These are phyloP conservation scores for Rhizopogon sp. DNA, from an alignment of 768 basidiomycete genomes.

Conservation along the genomic window DNA sequence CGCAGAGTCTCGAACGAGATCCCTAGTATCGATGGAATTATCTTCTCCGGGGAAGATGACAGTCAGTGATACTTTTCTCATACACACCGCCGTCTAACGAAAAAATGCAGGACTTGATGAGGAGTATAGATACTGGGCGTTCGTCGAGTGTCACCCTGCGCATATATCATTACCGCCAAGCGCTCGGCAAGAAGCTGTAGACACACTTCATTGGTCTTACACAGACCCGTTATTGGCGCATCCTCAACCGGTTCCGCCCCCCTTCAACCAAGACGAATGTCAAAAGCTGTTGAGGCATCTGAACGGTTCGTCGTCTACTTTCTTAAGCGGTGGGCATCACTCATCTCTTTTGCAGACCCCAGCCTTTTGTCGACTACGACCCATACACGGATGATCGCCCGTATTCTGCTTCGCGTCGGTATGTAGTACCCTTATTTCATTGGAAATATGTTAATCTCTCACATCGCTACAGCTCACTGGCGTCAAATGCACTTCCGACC, in stretches of 20 bases:
- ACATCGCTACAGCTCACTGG: slow-evolving; percentile 47
- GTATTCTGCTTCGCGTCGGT: slow-evolving; percentile 67
- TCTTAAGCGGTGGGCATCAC: background rate
- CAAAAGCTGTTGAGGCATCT: slow-evolving; percentile 66
- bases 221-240: slow-evolving; percentile 72
- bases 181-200: slow-evolving; percentile 64
- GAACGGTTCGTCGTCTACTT: slow-evolving; percentile 17
- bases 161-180: slow-evolving; percentile 53
- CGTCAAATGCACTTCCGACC: slow-evolving; percentile 68
- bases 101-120: slow-evolving; percentile 54
- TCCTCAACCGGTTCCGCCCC: slow-evolving; percentile 49
- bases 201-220: slow-evolving; percentile 76
- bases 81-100: background rate
- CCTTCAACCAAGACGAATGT: slow-evolving; percentile 75
- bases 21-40: slow-evolving; percentile 27
- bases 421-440: slow-evolving; percentile 19
- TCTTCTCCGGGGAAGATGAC: slow-evolving; percentile 31
- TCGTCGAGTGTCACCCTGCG: slow-evolving; percentile 74
- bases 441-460: background rate
- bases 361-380: slow-evolving; percentile 28
- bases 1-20: slow-evolving; percentile 46
- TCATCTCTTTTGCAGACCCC: slow-evolving; percentile 9
- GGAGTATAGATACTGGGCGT: slow-evolving; percentile 80
- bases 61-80: slow-evolving; percentile 26
- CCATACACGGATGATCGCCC: slow-evolving; percentile 61